Percentiles rank a stretch among this genome's conserved stretches.
Conservation (phyloP, 2,329 filamentous ascomycete genomes). For the Coniosporium tulheliwenetii region DNA sequence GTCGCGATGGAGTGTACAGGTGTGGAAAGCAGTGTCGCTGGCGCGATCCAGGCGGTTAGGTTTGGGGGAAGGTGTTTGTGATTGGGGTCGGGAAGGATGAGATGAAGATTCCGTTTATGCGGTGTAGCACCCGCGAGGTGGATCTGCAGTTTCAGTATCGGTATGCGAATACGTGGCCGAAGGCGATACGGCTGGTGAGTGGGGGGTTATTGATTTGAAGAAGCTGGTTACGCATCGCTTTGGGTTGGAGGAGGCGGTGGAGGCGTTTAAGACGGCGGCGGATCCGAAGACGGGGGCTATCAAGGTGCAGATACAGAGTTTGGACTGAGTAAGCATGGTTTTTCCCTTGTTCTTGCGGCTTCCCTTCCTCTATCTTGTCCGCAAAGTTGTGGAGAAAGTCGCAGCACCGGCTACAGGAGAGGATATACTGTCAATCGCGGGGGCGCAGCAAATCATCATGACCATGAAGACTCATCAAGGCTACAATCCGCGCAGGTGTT, state of each 20-base stretch:
- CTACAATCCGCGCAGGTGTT: no score
- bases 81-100: conserved; percentile 92
- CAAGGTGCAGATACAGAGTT: conserved; percentile 85
- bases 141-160: conserved; percentile 95
- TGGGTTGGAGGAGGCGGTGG: conserved; percentile 67
- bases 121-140: conserved; percentile 76
- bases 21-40: conserved; percentile 73
- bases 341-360: not conserved
- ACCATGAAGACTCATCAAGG: no score
- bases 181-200: conserved; percentile 75
- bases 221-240: conserved; percentile 82
- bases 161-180: conserved; percentile 91
- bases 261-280: conserved; percentile 79
- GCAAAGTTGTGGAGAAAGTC: not conserved
- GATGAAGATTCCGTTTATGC: conserved; percentile 93
- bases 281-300: conserved; percentile 89
- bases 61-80: conserved; percentile 94
- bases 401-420: no score
- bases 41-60: conserved; percentile 78
- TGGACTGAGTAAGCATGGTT: conserved; percentile 11
- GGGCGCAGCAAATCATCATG: no score
- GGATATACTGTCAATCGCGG: no score
- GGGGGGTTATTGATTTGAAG: conserved; percentile 70
- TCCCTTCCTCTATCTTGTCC: not conserved
- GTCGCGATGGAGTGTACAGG: conserved; percentile 87